A percentile compares a stretch with the other conserved stretches of the same genome.
Evolutionary conservation across 2,329 filamentous ascomycete genomes (phyloP).

Genomic region (Arthrobotrys conoides): DNA sequence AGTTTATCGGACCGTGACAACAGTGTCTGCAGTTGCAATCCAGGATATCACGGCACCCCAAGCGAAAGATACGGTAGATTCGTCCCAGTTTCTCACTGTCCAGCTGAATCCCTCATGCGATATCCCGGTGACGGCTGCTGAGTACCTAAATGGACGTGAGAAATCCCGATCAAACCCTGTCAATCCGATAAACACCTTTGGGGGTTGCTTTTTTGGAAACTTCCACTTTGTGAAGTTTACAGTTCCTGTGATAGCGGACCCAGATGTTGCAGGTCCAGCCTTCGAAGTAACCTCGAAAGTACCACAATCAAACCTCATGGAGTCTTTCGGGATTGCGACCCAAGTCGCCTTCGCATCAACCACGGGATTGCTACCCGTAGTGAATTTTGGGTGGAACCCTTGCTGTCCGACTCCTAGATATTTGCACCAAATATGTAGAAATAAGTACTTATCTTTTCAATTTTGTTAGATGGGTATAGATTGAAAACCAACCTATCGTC

Average conservation of each 20-base stretch:
- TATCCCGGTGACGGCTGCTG: conserved; percentile 30
- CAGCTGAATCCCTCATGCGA: conserved; percentile 53
- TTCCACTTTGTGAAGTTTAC: conserved; percentile 53
- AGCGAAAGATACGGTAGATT: not conserved
- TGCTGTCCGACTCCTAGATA: conserved; percentile 31
- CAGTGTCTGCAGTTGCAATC: conserved; percentile 31
- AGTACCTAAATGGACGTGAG: conserved; percentile 31
- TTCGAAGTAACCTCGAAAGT: conserved; percentile 43
- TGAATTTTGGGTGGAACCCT: conserved; percentile 37
- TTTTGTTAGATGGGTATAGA: not conserved
- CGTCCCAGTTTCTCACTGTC: conserved; percentile 49
- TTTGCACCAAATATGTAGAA: not conserved
- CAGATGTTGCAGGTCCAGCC: not conserved
- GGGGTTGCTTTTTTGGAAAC: conserved; percentile 45
- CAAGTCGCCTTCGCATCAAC: conserved; percentile 34
- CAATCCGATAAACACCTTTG: conserved; percentile 43
- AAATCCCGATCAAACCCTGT: conserved; percentile 31
- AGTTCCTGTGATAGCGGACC: conserved; percentile 4
- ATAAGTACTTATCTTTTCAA: not conserved
- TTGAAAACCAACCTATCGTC: conserved; percentile 9
- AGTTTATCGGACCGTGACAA: too few species aligned
- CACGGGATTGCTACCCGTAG: not conserved
- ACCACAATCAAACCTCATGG: conserved; percentile 38
- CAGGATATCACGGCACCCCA: conserved; percentile 38
- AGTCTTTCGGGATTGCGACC: conserved; percentile 47